Conservation (phyloP, 805 yeast species). For the Pichia deserticola region DNA sequence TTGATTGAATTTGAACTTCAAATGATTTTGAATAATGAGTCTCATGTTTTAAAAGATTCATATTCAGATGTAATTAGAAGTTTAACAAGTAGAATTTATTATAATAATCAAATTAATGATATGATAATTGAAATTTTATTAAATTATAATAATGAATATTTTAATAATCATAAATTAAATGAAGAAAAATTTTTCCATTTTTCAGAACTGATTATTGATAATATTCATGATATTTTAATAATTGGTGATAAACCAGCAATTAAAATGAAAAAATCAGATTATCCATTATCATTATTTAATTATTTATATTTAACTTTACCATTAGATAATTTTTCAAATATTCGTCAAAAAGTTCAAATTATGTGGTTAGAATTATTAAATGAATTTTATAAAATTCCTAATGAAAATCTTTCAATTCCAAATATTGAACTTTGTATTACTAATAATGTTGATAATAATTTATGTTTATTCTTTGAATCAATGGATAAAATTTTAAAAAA, state of each 20-base stretch:
- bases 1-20: constrained; percentile 42
- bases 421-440: constrained; percentile 37
- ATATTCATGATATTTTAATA: constrained; percentile 22
- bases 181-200: constrained; percentile 12
- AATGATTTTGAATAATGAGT: constrained; percentile 19
- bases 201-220: constrained; percentile 17
- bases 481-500: constrained; percentile 9
- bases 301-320: constrained; percentile 24
- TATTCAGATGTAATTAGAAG: constrained; percentile 58
- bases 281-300: constrained; percentile 38
- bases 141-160: constrained; percentile 30
- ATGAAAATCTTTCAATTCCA: constrained; percentile 25
- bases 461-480: constrained; percentile 32
- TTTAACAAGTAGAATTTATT: constrained; percentile 71
- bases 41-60: constrained; percentile 28
- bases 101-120: constrained; percentile 80
- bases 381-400: constrained; percentile 22
- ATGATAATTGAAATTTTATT: constrained; percentile 62
- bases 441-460: constrained; percentile 32
- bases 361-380: constrained; percentile 34
- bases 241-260: constrained; percentile 24
- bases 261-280: constrained; percentile 34
- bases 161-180: constrained; percentile 7
- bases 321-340: constrained; percentile 13
- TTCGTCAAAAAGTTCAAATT: constrained; percentile 28